Evolutionary conservation across 495 filamentous ascomycete genomes (phyloP).

Genomic region (Neurospora intermedia): DNA sequence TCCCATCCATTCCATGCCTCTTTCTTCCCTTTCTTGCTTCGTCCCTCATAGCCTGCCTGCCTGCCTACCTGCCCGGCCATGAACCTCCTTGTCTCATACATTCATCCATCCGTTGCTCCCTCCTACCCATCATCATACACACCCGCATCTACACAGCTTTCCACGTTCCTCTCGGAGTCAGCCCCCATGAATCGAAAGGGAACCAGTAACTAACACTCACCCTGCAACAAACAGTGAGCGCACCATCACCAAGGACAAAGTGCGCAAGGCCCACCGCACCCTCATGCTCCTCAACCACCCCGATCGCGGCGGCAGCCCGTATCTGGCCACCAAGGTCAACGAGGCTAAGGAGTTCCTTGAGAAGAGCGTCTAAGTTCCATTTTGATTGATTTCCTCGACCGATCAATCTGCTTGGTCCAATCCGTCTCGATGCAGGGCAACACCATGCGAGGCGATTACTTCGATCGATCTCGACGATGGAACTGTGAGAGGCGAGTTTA

Average conservation of each 20-base stretch:
- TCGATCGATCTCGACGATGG: background rate
- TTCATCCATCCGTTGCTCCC: background rate
- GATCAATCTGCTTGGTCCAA: background rate
- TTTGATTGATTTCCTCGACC: too few relatives aligned
- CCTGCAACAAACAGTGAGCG: slow-evolving; percentile 52
- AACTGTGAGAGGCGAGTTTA: too few relatives aligned
- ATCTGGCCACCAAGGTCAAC: slow-evolving; percentile 93
- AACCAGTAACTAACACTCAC: slow-evolving; percentile 2
- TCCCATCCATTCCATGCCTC: background rate
- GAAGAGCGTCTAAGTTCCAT: slow-evolving; percentile 37
- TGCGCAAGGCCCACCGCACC: slow-evolving; percentile 91
- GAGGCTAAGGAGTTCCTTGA: slow-evolving; percentile 96
- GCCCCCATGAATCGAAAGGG: background rate
- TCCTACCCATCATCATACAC: background rate
- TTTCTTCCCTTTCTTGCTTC: background rate
- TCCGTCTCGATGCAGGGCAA: background rate
- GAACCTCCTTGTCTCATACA: background rate
- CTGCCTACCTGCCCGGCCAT: background rate
- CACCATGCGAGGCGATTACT: background rate
- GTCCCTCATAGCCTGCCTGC: background rate
- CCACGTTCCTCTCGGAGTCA: too few relatives aligned
- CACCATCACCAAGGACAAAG: slow-evolving; percentile 74
- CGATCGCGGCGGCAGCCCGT: slow-evolving; percentile 92
- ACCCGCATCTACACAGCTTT: background rate
- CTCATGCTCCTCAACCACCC: slow-evolving; percentile 98